Conservation (phyloP, 768 basidiomycete species). For the Lentinula edodes region DNA sequence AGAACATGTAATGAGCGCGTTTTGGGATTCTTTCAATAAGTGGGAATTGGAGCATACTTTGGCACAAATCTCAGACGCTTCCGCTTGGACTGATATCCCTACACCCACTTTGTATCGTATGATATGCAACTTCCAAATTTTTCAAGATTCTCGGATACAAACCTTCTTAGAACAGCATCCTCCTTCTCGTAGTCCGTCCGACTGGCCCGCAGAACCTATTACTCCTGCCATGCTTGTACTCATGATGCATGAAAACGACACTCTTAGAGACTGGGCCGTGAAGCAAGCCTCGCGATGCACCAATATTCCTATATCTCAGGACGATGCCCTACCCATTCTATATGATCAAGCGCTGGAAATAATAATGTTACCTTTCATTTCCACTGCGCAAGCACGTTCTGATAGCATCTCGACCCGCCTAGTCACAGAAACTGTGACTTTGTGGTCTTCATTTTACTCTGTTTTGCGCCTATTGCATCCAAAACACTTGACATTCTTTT, state of each 20-base stretch:
- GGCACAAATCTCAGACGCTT: slow-evolving; percentile 32
- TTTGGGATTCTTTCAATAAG: slow-evolving; percentile 56
- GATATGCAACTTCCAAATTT: slow-evolving; percentile 54
- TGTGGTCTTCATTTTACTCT: slow-evolving; percentile 48
- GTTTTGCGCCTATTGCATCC: slow-evolving; percentile 52
- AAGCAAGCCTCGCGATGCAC: slow-evolving; percentile 34
- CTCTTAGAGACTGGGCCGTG: slow-evolving; percentile 58
- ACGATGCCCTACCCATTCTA: slow-evolving; percentile 38
- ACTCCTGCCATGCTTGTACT: slow-evolving; percentile 59
- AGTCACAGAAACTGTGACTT: slow-evolving; percentile 30
- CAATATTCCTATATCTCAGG: slow-evolving; percentile 35
- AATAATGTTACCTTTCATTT: slow-evolving; percentile 27
- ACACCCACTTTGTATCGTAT: slow-evolving; percentile 57
- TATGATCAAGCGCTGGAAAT: slow-evolving; percentile 42
- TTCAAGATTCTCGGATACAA: slow-evolving; percentile 45
- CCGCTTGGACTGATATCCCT: slow-evolving; percentile 26
- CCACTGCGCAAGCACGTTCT: slow-evolving; percentile 1
- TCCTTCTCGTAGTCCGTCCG: slow-evolving; percentile 29
- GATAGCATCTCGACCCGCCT: slow-evolving; percentile 18
- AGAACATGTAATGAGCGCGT: slow-evolving; percentile 41
- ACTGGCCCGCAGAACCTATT: slow-evolving; percentile 55
- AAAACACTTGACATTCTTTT: slow-evolving; percentile 15
- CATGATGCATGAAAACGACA: slow-evolving; percentile 41
- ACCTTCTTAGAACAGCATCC: slow-evolving; percentile 30
- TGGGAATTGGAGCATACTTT: slow-evolving; percentile 61